A percentile compares a stretch with the other conserved stretches of the same genome.
Evolutionary conservation across 768 basidiomycete genomes (phyloP).

Genomic region (Lentinus brumalis): DNA sequence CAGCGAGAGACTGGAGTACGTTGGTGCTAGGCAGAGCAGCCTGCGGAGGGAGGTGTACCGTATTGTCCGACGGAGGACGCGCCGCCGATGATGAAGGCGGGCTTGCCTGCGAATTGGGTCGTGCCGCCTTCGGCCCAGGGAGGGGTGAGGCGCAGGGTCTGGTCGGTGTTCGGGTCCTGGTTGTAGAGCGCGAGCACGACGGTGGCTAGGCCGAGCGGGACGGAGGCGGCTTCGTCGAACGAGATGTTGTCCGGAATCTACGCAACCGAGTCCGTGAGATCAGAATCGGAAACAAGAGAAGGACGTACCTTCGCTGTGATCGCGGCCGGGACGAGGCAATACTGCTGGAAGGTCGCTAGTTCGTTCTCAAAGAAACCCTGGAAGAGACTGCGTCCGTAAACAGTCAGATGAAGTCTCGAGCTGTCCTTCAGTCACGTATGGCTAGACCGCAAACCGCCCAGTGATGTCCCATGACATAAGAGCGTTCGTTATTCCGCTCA

Average conservation of each 20-base stretch:
- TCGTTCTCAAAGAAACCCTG: slow-evolving; percentile 2
- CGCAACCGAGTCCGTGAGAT: neutral
- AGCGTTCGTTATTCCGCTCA: neutral
- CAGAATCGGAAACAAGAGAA: neutral
- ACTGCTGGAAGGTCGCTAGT: slow-evolving; percentile 27
- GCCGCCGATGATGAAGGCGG: slow-evolving; percentile 34
- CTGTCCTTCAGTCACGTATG: no score
- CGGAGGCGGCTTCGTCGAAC: slow-evolving; percentile 33
- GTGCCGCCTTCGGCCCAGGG: slow-evolving; percentile 17
- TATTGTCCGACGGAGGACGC: slow-evolving; percentile 33
- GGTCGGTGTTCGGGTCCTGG: slow-evolving; percentile 7
- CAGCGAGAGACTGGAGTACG: neutral
- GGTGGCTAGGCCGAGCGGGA: slow-evolving; percentile 34
- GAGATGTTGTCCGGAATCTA: slow-evolving; percentile 33
- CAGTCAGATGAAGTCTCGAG: no score
- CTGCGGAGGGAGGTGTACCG: slow-evolving; percentile 21
- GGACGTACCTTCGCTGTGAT: slow-evolving; percentile 25
- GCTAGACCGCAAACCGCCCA: no score
- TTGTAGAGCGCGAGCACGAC: slow-evolving; percentile 33
- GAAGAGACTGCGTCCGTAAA: slow-evolving; percentile 8
- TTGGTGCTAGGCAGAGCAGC: neutral
- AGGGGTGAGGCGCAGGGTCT: slow-evolving; percentile 8
- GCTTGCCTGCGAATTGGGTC: slow-evolving; percentile 13
- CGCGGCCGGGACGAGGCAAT: slow-evolving; percentile 27
- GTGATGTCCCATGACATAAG: no score